Evolutionary conservation across 2,329 filamentous ascomycete genomes (phyloP).

Genomic region (Penicillium digitatum): DNA sequence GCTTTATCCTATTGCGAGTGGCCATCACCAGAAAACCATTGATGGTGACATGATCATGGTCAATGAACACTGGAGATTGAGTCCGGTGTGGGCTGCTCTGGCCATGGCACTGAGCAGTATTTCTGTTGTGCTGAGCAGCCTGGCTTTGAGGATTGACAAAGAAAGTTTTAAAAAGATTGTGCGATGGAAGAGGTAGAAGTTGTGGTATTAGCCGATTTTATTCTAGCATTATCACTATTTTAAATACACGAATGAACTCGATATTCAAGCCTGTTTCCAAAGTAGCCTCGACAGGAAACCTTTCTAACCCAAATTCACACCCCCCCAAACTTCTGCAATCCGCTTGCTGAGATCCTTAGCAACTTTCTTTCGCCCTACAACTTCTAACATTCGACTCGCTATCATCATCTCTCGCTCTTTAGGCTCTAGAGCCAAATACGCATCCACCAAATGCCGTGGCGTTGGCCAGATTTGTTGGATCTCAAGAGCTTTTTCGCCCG

Average conservation of each 20-base stretch:
- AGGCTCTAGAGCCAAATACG: slow-evolving; percentile 54
- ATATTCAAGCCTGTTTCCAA: background rate
- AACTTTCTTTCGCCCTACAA: slow-evolving; percentile 67
- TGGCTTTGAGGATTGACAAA: slow-evolving; percentile 59
- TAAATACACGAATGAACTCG: background rate
- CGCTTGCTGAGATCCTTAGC: slow-evolving; percentile 62
- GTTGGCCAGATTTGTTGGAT: slow-evolving; percentile 77
- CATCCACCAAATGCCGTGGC: slow-evolving; percentile 66
- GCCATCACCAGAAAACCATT: slow-evolving; percentile 33
- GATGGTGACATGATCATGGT: slow-evolving; percentile 34
- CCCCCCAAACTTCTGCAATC: slow-evolving; percentile 69
- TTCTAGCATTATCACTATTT: background rate
- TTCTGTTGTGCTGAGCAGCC: slow-evolving; percentile 78
- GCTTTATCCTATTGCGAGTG: slow-evolving; percentile 59
- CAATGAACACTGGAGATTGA: slow-evolving; percentile 44
- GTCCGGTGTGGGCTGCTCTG: slow-evolving; percentile 71
- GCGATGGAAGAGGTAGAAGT: slow-evolving; percentile 5
- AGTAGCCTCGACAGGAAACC: background rate
- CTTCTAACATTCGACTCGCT: slow-evolving; percentile 50
- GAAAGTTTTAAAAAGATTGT: slow-evolving; percentile 21
- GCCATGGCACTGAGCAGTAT: slow-evolving; percentile 93
- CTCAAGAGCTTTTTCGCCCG: slow-evolving; percentile 72
- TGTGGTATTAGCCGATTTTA: background rate
- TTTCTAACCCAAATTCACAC: slow-evolving; percentile 15
- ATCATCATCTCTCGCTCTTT: slow-evolving; percentile 61